Conservation (phyloP, 768 basidiomycete genomes). For the Daedaleopsis nitida region DNA sequence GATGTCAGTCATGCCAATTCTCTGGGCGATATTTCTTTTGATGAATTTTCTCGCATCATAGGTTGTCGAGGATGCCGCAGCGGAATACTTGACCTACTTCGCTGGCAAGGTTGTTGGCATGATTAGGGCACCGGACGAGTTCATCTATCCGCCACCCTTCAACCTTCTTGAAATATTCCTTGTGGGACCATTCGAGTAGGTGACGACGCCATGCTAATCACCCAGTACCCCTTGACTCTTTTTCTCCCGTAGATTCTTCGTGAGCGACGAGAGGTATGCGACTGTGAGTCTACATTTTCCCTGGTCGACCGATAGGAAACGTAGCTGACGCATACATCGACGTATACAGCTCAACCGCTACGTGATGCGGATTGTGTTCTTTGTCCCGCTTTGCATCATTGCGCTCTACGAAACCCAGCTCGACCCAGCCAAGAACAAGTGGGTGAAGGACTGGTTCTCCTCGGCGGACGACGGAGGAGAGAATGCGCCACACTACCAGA, state of each 20-base stretch:
- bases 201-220: conserved; percentile 13
- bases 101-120: conserved; percentile 83
- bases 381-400: conserved; percentile 71
- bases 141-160: conserved; percentile 89
- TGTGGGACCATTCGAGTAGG: conserved; percentile 86
- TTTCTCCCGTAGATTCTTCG: conserved; percentile 37
- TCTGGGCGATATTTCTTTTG: neutral
- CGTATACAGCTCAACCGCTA: conserved; percentile 64
- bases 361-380: conserved; percentile 82
- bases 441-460: conserved; percentile 71
- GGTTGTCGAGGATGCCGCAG: conserved; percentile 84
- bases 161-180: conserved; percentile 83
- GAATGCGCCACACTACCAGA: conserved; percentile 52
- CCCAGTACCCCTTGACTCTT: conserved; percentile 1
- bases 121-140: conserved; percentile 87
- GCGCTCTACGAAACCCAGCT: conserved; percentile 73
- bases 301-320: neutral
- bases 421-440: conserved; percentile 49
- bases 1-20: conserved; percentile 54
- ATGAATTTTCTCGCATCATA: conserved; percentile 30
- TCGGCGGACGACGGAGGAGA: conserved; percentile 59
- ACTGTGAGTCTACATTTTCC: conserved; percentile 38
- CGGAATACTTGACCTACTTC: conserved; percentile 90
- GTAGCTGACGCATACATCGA: neutral
- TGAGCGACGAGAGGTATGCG: conserved; percentile 59